Percentiles rank a stretch among this genome's conserved stretches.
Conservation (phyloP, 2,329 filamentous ascomycete genomes). For the Dissoconium aciculare region DNA sequence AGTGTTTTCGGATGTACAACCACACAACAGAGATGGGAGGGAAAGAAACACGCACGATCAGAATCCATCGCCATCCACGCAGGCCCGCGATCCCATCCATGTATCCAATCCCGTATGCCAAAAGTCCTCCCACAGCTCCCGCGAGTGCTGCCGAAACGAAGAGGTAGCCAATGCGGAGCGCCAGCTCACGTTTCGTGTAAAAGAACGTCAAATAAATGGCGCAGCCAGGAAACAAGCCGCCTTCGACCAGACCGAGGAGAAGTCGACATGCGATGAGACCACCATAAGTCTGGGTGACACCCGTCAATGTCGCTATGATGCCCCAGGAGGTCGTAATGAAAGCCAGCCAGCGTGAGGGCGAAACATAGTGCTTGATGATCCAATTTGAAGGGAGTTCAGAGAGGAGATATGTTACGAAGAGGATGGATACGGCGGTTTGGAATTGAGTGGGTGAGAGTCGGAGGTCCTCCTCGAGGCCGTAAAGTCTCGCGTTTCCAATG, state of each 20-base stretch:
- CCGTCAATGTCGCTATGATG: conserved; percentile 53
- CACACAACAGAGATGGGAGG: background rate
- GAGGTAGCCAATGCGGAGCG: conserved; percentile 56
- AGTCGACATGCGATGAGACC: conserved; percentile 54
- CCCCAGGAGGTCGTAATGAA: conserved; percentile 48
- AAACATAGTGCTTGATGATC: conserved; percentile 31
- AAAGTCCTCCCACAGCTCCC: conserved; percentile 55
- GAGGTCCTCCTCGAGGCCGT: conserved; percentile 48
- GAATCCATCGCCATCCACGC: conserved; percentile 57
- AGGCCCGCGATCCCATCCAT: conserved; percentile 53
- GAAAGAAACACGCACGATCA: conserved; percentile 37
- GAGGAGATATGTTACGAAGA: conserved; percentile 33
- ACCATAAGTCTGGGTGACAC: conserved; percentile 50
- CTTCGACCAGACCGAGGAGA: conserved; percentile 50
- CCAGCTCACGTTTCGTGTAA: conserved; percentile 59
- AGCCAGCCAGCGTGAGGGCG: conserved; percentile 30
- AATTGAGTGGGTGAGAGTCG: conserved; percentile 49
- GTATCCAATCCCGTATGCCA: conserved; percentile 59
- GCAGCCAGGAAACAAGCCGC: conserved; percentile 54
- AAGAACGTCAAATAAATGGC: conserved; percentile 59
- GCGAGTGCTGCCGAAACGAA: conserved; percentile 57
- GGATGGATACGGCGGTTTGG: conserved; percentile 38
- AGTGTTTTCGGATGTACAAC: background rate
- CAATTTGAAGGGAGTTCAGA: conserved; percentile 33
- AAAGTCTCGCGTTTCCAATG: conserved; percentile 47